Evolutionary conservation across 805 yeast species (phyloP).

Genomic region (Nematodospora valgi): DNA sequence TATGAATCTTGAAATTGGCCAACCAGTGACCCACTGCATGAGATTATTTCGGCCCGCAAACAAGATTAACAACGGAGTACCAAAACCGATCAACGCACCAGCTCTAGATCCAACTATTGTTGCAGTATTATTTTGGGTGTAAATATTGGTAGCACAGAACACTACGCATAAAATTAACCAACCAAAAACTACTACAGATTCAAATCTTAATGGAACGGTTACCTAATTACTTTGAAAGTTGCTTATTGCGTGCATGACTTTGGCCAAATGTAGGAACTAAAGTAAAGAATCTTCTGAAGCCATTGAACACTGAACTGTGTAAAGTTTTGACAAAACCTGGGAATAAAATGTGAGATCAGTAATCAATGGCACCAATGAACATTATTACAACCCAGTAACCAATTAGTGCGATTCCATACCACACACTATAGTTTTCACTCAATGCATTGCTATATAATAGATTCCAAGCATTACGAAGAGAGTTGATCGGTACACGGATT

Average conservation of each 20-base stretch:
- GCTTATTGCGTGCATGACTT: slow-evolving; percentile 11
- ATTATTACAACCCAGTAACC: slow-evolving; percentile 39
- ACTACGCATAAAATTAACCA: slow-evolving; percentile 34
- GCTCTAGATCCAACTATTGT: slow-evolving; percentile 53
- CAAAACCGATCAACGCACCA: slow-evolving; percentile 47
- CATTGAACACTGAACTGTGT: slow-evolving; percentile 16
- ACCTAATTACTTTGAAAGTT: slow-evolving; percentile 8
- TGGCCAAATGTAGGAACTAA: slow-evolving; percentile 17
- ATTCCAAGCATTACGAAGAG: not conserved
- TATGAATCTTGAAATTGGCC: slow-evolving; percentile 48
- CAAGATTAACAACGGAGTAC: slow-evolving; percentile 55
- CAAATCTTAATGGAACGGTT: slow-evolving; percentile 52
- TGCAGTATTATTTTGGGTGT: slow-evolving; percentile 18
- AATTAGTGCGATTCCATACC: slow-evolving; percentile 32
- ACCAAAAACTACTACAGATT: slow-evolving; percentile 37
- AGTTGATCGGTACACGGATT: not conserved
- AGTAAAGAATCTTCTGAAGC: slow-evolving; percentile 15
- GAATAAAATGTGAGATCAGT: slow-evolving; percentile 21
- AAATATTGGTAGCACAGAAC: slow-evolving; percentile 22
- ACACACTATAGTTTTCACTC: slow-evolving; percentile 19
- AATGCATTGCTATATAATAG: not conserved
- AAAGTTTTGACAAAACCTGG: slow-evolving; percentile 16
- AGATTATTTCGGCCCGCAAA: slow-evolving; percentile 76
- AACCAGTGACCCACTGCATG: slow-evolving; percentile 56
- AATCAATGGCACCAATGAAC: slow-evolving; percentile 24